These are phyloP conservation scores for Cryptosporidium ubiquitum DNA, from an alignment of 169 alveolate genomes.

Conservation along the genomic window DNA sequence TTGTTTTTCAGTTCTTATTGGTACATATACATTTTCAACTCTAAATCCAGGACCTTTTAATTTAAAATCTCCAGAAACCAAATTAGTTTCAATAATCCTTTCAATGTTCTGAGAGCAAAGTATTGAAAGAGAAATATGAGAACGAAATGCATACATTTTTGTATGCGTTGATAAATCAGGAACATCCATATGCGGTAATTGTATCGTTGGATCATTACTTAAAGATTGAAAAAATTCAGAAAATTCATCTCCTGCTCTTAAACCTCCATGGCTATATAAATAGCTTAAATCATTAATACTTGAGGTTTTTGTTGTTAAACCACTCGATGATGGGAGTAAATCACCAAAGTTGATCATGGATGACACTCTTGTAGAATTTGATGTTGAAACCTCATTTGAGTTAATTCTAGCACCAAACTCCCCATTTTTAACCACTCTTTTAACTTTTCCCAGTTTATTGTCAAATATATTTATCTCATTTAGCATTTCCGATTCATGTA, in stretches of 20 bases:
- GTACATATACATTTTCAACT: slow-evolving; percentile 62
- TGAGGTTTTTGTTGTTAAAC: slow-evolving; percentile 40
- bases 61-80: slow-evolving; percentile 64
- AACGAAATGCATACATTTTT: slow-evolving; percentile 71
- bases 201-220: slow-evolving; percentile 32
- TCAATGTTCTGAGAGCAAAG: slow-evolving; percentile 44
- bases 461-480: slow-evolving; percentile 23
- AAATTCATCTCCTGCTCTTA: neutral
- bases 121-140: slow-evolving; percentile 43
- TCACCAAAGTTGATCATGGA: slow-evolving; percentile 36
- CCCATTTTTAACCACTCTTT: neutral
- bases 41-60: slow-evolving; percentile 72
- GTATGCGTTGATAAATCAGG: slow-evolving; percentile 72
- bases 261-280: neutral
- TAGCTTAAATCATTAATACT: slow-evolving; percentile 39
- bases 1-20: slow-evolving; percentile 60
- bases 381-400: slow-evolving; percentile 41
- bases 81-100: slow-evolving; percentile 45
- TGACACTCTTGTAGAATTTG: slow-evolving; percentile 53
- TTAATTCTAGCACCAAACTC: neutral
- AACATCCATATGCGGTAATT: slow-evolving; percentile 65
- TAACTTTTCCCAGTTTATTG: neutral
- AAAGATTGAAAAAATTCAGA: neutral
- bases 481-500: slow-evolving; percentile 25
- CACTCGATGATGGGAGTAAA: slow-evolving; percentile 7